Base-by-base conservation (phyloP, 2,329 filamentous ascomycete genomes). In the Aschersonia sp. region DNA sequence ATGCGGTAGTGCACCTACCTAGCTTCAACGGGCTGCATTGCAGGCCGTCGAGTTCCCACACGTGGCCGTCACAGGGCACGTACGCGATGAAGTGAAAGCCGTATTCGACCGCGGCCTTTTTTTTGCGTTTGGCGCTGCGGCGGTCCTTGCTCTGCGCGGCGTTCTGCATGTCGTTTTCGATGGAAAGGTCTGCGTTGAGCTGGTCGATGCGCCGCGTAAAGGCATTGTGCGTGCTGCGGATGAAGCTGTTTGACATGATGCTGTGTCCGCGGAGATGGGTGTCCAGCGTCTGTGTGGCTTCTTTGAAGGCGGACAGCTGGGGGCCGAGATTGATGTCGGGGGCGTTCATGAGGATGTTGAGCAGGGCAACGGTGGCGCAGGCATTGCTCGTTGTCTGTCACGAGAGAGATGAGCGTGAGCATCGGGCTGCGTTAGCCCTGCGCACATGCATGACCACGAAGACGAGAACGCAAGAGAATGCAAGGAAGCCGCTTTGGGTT, bases 261-360 rank as follows among this genome's bases (percentile, higher is more conserved):
- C 79, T 74, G 57, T 89, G 74, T 9, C 90, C 92, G 42, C 88
- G 79, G 31, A 86, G 70, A 6, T 83, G 74, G 2, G 89, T 83
- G 12, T 76, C 75, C 51, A 95, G 75, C 11, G 71, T 59, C 52
- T 68, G 69, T 0, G 89, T 94, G 39, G 79, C 77, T 0, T 79
- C 67, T 56, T 86, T 90, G 67, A 97, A 94, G 11, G 71, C 66
- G 31, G 70, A 64, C 1, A 97, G 72, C 50, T 81, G 71, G n/a
- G 77, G 66, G 4, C 88, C 87, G 5, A 95, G 72, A 9, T 79
- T 66, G 4, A 87, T 64, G 0, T 69, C 70, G 0, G 77, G 68
- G 30, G 81, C 73, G 59, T 97, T 97, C 77, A 95, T 94, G 58
- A 95, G 69, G 50, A 95, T 94, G 57, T 97, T 97, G 55, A 95